A percentile compares a stretch with the other conserved stretches of the same genome.
These are phyloP conservation scores for Coemansia sp. DNA, from an alignment of 192 early-diverging fungal genomes.

Conservation along the genomic window DNA sequence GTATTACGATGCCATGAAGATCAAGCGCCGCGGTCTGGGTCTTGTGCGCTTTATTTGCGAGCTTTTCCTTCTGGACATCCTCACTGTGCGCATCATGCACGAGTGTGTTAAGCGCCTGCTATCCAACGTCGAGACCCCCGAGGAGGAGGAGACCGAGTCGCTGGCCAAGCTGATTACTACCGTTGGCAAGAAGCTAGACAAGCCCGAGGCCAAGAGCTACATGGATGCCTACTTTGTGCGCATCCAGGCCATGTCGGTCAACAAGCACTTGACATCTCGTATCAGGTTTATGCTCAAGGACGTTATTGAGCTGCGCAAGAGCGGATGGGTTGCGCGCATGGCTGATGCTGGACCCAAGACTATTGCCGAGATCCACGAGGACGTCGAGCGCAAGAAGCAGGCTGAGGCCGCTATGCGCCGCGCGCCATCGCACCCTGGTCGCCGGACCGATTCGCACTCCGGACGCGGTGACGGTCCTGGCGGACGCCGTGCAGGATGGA, in stretches of 20 bases:
- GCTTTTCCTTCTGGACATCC: conserved; percentile 87
- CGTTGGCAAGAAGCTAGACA: conserved; percentile 82
- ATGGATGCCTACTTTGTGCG: conserved; percentile 90
- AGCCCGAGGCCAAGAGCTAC: conserved; percentile 51
- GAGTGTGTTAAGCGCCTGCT: conserved; percentile 85
- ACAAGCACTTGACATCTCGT: conserved; percentile 74
- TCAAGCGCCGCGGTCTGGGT: conserved; percentile 94
- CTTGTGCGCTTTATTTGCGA: conserved; percentile 95
- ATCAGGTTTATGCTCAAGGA: conserved; percentile 94
- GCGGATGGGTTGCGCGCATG: conserved; percentile 73
- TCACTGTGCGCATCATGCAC: conserved; percentile 96
- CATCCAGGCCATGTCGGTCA: conserved; percentile 75
- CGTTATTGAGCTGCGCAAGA: conserved; percentile 78
- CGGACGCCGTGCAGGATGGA: conserved; percentile 55
- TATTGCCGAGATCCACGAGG: conserved; percentile 90
- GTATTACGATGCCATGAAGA: conserved; percentile 84
- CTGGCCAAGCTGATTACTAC: conserved; percentile 91
- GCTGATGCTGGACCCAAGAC: conserved; percentile 80
- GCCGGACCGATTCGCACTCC: conserved; percentile 61
- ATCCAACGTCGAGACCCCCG: conserved; percentile 69
- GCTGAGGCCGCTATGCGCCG: conserved; percentile 75
- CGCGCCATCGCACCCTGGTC: conserved; percentile 63
- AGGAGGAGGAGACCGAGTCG: conserved; percentile 95
- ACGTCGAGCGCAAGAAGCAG: conserved; percentile 63
- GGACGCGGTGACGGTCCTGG: conserved; percentile 66